Base-by-base conservation (phyloP, 306 rosid genomes). In the Pyrus betulifolia region DNA sequence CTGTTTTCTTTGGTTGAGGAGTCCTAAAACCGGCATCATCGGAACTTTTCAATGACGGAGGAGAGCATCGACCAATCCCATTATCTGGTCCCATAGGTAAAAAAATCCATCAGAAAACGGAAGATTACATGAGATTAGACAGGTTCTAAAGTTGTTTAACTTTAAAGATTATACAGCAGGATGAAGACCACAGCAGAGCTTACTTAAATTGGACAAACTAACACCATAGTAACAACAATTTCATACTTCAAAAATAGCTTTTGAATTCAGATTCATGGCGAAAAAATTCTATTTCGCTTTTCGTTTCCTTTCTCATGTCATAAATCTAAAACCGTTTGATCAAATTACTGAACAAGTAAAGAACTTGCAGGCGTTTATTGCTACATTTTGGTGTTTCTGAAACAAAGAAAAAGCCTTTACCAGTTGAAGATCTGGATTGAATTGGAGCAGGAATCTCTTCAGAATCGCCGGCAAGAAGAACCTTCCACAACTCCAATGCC, bases 401-500 rank as follows among this genome's bases (percentile, higher is more conserved):
- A 44, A 11, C 55, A 54, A 6, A 13, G 57, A 46, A 71, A 55
- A 64, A 2, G 51, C 7, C 86, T 3, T 84, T 80, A 94, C 97
- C 96, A 75, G 65, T 70, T 59, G 87, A 80, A 76, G 90, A 80
- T 72, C 74, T 74, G 52, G 93, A 87, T 61, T 67, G 87, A 51
- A 84, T 70, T 62, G 91, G 79, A 83, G 74, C 22, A 74, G 85
- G 66, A 70, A 70, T 75, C 78, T 77, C 88, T 54, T 78, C 89
- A 23, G 78, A 77, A 67, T 80, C 81, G 71, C 80, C 81, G 66
- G 84, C 21, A 38, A 91, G 17, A 35, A 92, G 82, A 67, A 86
- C 89, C 87, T 88, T 88, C 99, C 99, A 96, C 74, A 77, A 71
- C 80, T 89, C 96, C 88, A 92, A 85, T 30, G 93, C 78, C 15